phyloP scores from a whole-genome alignment of 306 rosid species.

The Arachis hypogaea region DNA sequence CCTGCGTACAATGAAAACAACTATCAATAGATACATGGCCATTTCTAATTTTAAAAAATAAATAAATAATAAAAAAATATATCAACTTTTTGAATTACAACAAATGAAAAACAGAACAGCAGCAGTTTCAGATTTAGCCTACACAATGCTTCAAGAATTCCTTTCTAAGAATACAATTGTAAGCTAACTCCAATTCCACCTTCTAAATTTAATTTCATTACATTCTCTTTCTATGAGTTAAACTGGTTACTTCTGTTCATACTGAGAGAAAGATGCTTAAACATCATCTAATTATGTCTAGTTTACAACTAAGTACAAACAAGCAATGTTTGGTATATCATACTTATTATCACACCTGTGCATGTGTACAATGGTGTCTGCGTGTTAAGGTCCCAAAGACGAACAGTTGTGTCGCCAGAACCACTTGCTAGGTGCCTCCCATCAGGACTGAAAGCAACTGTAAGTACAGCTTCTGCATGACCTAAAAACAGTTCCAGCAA shows the following conservation, averaged over 20 bases:
- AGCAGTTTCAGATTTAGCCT: conserved; percentile 9
- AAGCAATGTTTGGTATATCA: conserved; percentile 25
- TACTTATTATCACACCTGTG: conserved; percentile 63
- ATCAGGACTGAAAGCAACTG: conserved; percentile 95
- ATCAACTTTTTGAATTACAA: conserved; percentile 3
- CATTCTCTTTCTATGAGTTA: not conserved
- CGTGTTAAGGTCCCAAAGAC: conserved; percentile 88
- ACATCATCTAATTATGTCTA: conserved; percentile 2
- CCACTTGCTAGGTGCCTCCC: conserved; percentile 92
- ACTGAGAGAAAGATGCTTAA: conserved; percentile 6
- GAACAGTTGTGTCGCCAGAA: conserved; percentile 92
- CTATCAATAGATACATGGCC: conserved; percentile 3
- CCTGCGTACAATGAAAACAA: conserved; percentile 53
- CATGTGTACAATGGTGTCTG: conserved; percentile 88
- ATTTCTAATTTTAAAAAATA: not conserved
- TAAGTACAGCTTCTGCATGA: conserved; percentile 81
- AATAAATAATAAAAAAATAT: no score
- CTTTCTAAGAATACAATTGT: not conserved
- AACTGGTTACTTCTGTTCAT: conserved; percentile 4
- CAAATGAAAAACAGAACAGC: conserved; percentile 10
- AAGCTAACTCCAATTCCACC: conserved; percentile 5
- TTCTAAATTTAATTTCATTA: not conserved
- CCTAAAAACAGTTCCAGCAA: conserved; percentile 55
- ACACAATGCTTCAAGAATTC: conserved; percentile 20
- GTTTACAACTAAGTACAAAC: conserved; percentile 1